Base-by-base conservation (phyloP, 73 alveolate genomes). In the Blepharisma stoltei region DNA sequence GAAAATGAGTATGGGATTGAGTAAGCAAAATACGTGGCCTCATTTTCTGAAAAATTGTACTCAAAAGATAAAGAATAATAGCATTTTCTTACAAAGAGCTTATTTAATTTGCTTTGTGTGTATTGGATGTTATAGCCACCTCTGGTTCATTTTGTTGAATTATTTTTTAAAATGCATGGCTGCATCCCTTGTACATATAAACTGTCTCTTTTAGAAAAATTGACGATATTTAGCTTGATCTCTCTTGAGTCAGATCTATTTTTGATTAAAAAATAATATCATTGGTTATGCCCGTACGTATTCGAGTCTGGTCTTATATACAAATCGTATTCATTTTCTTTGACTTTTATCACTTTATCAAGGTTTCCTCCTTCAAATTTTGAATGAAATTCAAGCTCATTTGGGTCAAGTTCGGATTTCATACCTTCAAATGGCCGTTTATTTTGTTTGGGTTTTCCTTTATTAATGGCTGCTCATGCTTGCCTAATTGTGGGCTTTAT, bases 331-430 rank as follows among this genome's bases (percentile, higher is more conserved):
- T 94, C 97, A 90, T 92, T 82, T 54, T 90, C 97, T 44, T 60
- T 80, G 87, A 86, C 85, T 47, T 89, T 67, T 25, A 81, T 81
- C 6, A 89, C 98, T 69, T 83, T 88, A 55, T 84, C 78, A 6
- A 96, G 82, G 87, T 96, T 96, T 45, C 99, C 99, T 32, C 98
- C 81, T 87, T 96, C 99, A 92, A 96, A 96, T 68, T 95, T 89
- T 44, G 96, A 84, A 87, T 96, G 98, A 88, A 96, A 96, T 43
- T 83, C 81, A 8, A 94, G 70, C 48, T 11, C 49, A 18, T 60
- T 23, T 20, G 41, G 41, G n/a, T 50, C 65, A 50, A 18, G 4
- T 50, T 50, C 65, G 4, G 65, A 0, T 50, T 50, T 50, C 65
- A 50, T 50, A 18, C 65, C 65, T 50, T 50, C 27, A 18, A 50